These are phyloP conservation scores for Psilocybe mexicana DNA, from an alignment of 1,284 basidiomycete species.

Conservation along the genomic window DNA sequence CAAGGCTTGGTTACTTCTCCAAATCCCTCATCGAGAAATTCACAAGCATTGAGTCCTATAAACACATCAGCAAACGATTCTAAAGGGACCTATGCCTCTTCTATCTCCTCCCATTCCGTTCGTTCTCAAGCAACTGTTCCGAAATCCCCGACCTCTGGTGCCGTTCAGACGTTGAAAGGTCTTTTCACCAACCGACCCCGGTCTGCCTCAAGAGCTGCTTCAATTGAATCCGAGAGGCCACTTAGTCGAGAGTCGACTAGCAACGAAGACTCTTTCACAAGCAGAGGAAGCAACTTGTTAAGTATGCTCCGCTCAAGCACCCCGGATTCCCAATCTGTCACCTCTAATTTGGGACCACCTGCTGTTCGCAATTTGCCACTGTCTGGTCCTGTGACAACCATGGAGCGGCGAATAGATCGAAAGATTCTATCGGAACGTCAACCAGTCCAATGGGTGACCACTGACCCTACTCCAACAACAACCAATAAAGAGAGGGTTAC, in stretches of 20 bases:
- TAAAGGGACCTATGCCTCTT: slow-evolving; percentile 38
- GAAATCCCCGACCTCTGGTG: slow-evolving; percentile 30
- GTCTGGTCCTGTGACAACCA: slow-evolving; percentile 21
- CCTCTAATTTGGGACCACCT: slow-evolving; percentile 16
- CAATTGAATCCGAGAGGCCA: slow-evolving; percentile 41
- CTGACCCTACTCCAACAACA: slow-evolving; percentile 17
- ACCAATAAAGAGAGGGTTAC: slow-evolving; percentile 25
- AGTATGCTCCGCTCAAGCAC: slow-evolving; percentile 48
- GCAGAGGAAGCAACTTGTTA: slow-evolving; percentile 53
- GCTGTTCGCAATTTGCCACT: slow-evolving; percentile 28
- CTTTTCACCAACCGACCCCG: slow-evolving; percentile 60
- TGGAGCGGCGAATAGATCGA: slow-evolving; percentile 42
- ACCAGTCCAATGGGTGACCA: slow-evolving; percentile 28
- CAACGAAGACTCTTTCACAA: slow-evolving; percentile 52
- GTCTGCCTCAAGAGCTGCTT: slow-evolving; percentile 57
- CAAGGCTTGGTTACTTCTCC: slow-evolving; percentile 50
- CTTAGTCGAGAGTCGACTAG: slow-evolving; percentile 20
- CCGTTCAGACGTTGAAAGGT: slow-evolving; percentile 56
- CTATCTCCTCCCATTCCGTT: slow-evolving; percentile 45
- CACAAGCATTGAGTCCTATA: slow-evolving; percentile 21
- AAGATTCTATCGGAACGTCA: slow-evolving; percentile 56
- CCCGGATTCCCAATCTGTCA: slow-evolving; percentile 28
- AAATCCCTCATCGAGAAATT: slow-evolving; percentile 16
- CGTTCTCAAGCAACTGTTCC: slow-evolving; percentile 41
- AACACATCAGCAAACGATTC: slow-evolving; percentile 24